These are phyloP conservation scores for Sordariomycetes sp. DNA, from an alignment of 2,329 filamentous ascomycete genomes.

Conservation along the genomic window DNA sequence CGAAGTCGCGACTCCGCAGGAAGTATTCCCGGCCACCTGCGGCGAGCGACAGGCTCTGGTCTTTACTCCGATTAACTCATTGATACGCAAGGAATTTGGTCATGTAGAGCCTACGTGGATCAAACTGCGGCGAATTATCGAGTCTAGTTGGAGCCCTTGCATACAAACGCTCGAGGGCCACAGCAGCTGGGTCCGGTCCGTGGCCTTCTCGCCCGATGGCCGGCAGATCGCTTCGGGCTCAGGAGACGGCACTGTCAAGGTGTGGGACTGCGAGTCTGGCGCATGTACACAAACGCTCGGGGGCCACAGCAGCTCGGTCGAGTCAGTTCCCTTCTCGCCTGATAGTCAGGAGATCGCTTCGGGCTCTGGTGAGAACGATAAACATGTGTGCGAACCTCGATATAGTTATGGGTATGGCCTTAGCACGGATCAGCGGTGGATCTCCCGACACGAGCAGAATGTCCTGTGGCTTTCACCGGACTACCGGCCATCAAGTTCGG, in stretches of 20 bases:
- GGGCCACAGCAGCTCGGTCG: background rate
- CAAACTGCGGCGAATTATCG: background rate
- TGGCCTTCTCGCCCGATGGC: slow-evolving; percentile 9
- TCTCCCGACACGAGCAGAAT: background rate
- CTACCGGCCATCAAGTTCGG: background rate
- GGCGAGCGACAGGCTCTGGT: slow-evolving; percentile 1
- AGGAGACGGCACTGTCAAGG: slow-evolving; percentile 7
- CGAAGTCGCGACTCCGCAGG: background rate
- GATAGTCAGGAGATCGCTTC: slow-evolving; percentile 7
- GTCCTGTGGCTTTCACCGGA: background rate
- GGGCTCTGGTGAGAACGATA: background rate
- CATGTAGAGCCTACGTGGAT: background rate
- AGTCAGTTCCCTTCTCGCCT: slow-evolving; percentile 2
- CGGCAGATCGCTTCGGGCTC: slow-evolving; percentile 1
- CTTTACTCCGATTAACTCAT: slow-evolving; percentile 12
- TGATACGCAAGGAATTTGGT: background rate
- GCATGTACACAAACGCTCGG: background rate
- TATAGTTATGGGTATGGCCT: background rate
- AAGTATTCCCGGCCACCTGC: background rate
- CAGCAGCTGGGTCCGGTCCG: background rate
- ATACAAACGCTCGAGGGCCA: background rate
- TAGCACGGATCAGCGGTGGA: background rate
- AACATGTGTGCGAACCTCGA: background rate
- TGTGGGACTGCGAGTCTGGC: slow-evolving; percentile 4
- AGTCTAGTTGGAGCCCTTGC: background rate